A percentile compares a stretch with the other conserved stretches of the same genome.
Conservation (phyloP, 768 basidiomycete species). For the Neoboletus magnificus region DNA sequence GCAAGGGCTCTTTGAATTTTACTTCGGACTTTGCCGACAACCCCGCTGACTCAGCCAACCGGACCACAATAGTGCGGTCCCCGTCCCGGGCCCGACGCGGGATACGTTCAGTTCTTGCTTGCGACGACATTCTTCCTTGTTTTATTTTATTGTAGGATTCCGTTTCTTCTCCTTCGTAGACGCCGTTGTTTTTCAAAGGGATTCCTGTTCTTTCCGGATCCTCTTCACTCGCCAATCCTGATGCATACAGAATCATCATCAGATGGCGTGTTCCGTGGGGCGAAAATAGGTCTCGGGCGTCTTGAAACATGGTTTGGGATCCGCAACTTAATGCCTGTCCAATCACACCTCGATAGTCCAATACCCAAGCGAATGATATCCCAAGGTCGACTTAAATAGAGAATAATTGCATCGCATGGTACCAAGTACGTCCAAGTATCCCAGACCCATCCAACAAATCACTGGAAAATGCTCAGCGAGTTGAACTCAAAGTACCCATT, state of each 20-base stretch:
- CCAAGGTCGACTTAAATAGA: background rate
- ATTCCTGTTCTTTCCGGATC: background rate
- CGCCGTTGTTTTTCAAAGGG: background rate
- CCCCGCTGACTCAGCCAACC: slow-evolving; percentile 27
- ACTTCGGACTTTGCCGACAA: slow-evolving; percentile 28
- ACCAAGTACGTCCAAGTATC: background rate
- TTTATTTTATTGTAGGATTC: background rate
- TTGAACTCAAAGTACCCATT: slow-evolving; percentile 7
- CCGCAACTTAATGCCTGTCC: background rate
- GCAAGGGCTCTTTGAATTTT: slow-evolving; percentile 24
- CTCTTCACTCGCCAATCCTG: background rate
- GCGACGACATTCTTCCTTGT: background rate
- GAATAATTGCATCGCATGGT: background rate
- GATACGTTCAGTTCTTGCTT: background rate
- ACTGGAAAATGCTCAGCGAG: slow-evolving; percentile 1
- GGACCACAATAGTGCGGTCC: too few relatives aligned
- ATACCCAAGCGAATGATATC: background rate
- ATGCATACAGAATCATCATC: background rate
- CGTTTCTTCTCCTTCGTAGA: background rate
- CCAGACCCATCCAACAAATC: background rate
- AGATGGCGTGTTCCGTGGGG: background rate
- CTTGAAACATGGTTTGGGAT: background rate
- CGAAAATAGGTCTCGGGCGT: background rate
- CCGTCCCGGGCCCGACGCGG: background rate
- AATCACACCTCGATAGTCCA: background rate